Base-by-base conservation (phyloP, 2,329 filamentous ascomycete genomes). In the Penicillium brevicompactum region DNA sequence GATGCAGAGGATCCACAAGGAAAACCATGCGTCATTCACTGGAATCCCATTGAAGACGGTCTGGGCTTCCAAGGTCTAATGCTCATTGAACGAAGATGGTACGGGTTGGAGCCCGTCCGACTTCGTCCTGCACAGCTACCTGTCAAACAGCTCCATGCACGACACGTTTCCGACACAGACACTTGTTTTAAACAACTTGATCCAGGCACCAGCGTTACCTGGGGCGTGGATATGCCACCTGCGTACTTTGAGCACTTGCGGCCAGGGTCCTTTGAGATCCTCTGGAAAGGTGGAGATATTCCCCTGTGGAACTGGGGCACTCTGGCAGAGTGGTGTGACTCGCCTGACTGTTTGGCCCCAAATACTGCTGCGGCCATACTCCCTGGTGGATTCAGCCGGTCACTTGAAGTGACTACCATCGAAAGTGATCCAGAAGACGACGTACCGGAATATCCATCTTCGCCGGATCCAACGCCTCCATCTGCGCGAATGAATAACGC, bases 11-110 rank as follows among this genome's bases (percentile, higher is more conserved):
- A 45, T 16, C 30, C 49, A 16, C 49, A 51, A 18, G 27, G 30
- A 38, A 40, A 51, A 46, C 41, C 41, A 51, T 51, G 49, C 14
- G 44, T 51, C 13, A 45, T 51, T 9, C 40, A 51, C 41, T 51
- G 41, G 49, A 30, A 51, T 27, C 49, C 49, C 31, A 51, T 51
- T 10, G 18, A 51, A 18, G 49, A 51, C 37, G 49, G 16, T 18
- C 45, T 45, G 24, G 27, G 27, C 27, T 40, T 44, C 38, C 30
- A 16, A 8, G 49, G 41, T 38, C 32, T 51, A 18, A 45, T 51
- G 18, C 49, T 51, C 42, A n/a, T 30, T 18, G 16, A 22, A 45
- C 24, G 24, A 18, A 16, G 9, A 13, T 27, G 24, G 24, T 27
- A 27, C 24, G 24, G 27, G 10, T 4, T 31, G n/a, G 22, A 45